Conservation (phyloP, 768 basidiomycete genomes). For the Hypholoma fasciculare region DNA sequence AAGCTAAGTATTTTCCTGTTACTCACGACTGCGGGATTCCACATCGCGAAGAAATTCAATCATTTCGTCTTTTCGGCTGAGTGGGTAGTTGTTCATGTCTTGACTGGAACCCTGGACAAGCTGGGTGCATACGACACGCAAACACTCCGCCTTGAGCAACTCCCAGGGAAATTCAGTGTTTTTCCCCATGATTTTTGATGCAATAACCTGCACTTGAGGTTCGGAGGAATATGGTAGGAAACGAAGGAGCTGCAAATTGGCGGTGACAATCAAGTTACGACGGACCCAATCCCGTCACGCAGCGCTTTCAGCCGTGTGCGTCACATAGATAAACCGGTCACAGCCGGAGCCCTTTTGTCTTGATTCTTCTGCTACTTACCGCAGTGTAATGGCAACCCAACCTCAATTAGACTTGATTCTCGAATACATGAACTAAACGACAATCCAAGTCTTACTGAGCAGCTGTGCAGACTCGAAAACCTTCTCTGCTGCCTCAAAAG, state of each 20-base stretch:
- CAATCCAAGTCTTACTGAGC: neutral
- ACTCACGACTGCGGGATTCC: conserved; percentile 22
- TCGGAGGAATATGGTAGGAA: no score
- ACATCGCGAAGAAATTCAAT: conserved; percentile 24
- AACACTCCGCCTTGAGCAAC: conserved; percentile 23
- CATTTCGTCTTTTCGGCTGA: conserved; percentile 24
- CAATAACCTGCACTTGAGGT: no score
- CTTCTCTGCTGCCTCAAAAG: neutral
- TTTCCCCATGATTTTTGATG: conserved; percentile 1
- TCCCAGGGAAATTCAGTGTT: conserved; percentile 24
- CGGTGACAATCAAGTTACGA: no score
- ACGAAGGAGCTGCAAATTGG: no score
- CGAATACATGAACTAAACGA: no score
- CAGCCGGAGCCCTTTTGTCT: no score
- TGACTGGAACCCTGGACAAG: conserved; percentile 16
- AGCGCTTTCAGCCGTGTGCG: no score
- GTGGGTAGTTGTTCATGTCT: conserved; percentile 7
- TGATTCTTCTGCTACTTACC: no score
- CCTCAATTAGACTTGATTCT: no score
- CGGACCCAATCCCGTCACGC: no score
- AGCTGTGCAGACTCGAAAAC: neutral
- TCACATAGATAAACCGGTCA: no score
- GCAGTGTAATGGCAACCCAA: no score
- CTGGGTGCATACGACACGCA: conserved; percentile 23
- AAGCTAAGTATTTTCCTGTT: neutral